phyloP scores from a whole-genome alignment of 1,284 basidiomycete species.

The Ustilago esculenta region DNA sequence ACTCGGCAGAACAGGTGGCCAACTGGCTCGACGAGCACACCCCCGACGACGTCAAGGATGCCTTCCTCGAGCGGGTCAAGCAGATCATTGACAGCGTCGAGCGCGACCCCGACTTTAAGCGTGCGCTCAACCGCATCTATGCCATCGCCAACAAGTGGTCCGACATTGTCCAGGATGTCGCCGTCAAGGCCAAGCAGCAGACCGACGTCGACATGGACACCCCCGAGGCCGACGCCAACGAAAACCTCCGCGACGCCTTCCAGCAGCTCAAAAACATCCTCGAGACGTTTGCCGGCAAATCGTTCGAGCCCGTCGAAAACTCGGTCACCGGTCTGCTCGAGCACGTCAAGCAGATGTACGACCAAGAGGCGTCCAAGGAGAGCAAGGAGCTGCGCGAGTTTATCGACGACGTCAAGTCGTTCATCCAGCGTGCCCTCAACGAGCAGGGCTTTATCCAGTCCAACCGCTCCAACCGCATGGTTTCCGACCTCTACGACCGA shows the following conservation, averaged over 20 bases:
- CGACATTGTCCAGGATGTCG: constrained; percentile 68
- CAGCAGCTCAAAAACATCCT: constrained; percentile 68
- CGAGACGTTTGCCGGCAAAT: constrained; percentile 67
- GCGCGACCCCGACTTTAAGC: constrained; percentile 68
- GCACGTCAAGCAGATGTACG: constrained; percentile 67
- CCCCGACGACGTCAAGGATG: constrained; percentile 69
- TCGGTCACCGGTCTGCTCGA: constrained; percentile 67
- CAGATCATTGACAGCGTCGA: constrained; percentile 63
- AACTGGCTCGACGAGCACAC: constrained; percentile 69
- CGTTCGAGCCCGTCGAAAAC: constrained; percentile 56
- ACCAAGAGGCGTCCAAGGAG: constrained; percentile 59
- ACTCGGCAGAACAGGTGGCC: constrained; percentile 37
- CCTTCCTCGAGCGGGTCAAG: constrained; percentile 68
- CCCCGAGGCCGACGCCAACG: constrained; percentile 67
- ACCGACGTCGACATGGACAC: constrained; percentile 67
- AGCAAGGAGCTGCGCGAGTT: constrained; percentile 67
- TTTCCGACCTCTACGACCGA: constrained; percentile 44
- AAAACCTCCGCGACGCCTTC: constrained; percentile 68
- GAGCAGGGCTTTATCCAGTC: constrained; percentile 47
- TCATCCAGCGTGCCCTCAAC: constrained; percentile 49
- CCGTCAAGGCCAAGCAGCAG: constrained; percentile 67
- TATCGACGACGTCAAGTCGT: constrained; percentile 54
- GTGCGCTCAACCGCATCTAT: constrained; percentile 68
- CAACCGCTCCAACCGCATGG: constrained; percentile 45
- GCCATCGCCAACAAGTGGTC: constrained; percentile 69